Conservation (phyloP, 2,329 filamentous ascomycete genomes). For the Capronia epimyces region DNA sequence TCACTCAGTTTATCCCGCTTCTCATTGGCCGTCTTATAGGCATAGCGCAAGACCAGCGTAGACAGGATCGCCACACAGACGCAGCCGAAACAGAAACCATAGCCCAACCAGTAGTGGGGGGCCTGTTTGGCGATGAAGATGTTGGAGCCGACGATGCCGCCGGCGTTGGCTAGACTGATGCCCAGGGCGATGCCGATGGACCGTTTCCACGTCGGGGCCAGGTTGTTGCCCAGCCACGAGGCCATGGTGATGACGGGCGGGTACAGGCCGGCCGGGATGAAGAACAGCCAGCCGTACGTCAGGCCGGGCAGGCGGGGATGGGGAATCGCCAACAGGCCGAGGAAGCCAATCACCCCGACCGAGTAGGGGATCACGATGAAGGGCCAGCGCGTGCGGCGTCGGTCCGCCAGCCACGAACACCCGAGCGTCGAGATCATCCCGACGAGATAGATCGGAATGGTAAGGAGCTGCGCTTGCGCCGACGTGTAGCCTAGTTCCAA, state of each 20-base stretch:
- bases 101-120: slow-evolving; percentile 37
- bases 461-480: slow-evolving; percentile 54
- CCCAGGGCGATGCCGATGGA: slow-evolving; percentile 62
- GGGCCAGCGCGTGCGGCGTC: slow-evolving; percentile 36
- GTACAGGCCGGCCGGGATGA: slow-evolving; percentile 61
- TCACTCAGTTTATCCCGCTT: slow-evolving; percentile 27
- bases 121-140: slow-evolving; percentile 36
- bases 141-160: slow-evolving; percentile 41
- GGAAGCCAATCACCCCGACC: slow-evolving; percentile 57
- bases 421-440: slow-evolving; percentile 60
- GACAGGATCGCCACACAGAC: slow-evolving; percentile 33
- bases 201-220: slow-evolving; percentile 64
- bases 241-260: slow-evolving; percentile 53
- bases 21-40: slow-evolving; percentile 31
- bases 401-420: slow-evolving; percentile 50
- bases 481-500: slow-evolving; percentile 39
- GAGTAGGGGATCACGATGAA: slow-evolving; percentile 58
- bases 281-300: slow-evolving; percentile 31
- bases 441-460: slow-evolving; percentile 45
- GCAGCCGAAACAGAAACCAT: slow-evolving; percentile 33
- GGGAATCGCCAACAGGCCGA: slow-evolving; percentile 52
- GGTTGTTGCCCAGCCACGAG: slow-evolving; percentile 66
- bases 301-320: slow-evolving; percentile 43
- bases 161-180: slow-evolving; percentile 59
- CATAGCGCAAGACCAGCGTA: slow-evolving; percentile 31